Evolutionary conservation across 2,329 filamentous ascomycete species (phyloP), one percentile per base, ranked within the genome.

Genomic region (Chaetomium sp.): DNA sequence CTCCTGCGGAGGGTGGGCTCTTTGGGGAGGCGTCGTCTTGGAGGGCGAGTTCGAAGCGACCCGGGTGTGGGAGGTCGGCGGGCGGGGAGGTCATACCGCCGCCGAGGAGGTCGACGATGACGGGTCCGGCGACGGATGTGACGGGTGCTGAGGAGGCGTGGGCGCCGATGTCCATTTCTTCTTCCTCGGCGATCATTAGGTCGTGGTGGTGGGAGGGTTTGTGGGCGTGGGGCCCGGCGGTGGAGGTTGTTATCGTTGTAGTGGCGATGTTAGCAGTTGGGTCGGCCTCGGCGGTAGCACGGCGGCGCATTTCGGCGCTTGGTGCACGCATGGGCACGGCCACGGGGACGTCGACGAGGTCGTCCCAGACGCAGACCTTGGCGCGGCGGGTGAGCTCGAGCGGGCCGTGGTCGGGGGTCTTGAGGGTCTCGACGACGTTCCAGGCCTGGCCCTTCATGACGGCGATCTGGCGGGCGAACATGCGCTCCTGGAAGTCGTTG

Each of bases 361-460:
- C 94, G 67, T 99, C 94, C 94, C 94, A 99, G 10, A 99, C 92
- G 65, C 91, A 96, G 14, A 99, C 92, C 65, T 92, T 85, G 49
- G 90, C 87, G 62, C 94, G 81, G 60, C 94, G 82, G 4, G 94
- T 97, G 52, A 99, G 81, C 72, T 97, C 94, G 14, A 99, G 76
- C 0, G 94, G 94, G 0, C 94, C 94, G 67, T 97, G 92, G 67
- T 97, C 94, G 0, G 84, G 78, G 14, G 88, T 88, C 70, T 99
- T 99, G 59, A 99, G 79, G 0, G 94, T 96, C 74, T 99, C 94
- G 4, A 99, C 94, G 0, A 99, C 94, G 68, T 99, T 99, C 91
- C 94, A 99, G 0, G 94, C 94, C 69, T 99, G 94, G 9, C 94
- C 94, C 72, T 99, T 99, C 90, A 99, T 96, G 57, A 99, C 94